These are phyloP conservation scores for Sextonia rubra DNA, from an alignment of 164 flowering plant genomes.

Conservation along the genomic window DNA sequence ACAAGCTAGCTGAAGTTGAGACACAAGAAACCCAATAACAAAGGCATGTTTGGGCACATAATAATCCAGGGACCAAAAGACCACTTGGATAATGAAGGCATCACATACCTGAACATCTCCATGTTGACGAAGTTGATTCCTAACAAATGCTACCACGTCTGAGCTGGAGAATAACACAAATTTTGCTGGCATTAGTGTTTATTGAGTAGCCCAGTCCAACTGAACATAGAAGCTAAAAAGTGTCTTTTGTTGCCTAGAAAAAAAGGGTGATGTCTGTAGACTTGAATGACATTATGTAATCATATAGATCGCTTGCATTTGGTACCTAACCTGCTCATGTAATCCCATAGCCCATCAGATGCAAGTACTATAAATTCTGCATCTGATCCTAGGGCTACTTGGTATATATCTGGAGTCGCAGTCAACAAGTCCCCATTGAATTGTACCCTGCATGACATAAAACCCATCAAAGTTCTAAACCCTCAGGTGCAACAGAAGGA, in stretches of 20 bases:
- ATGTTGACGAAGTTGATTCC: constrained; percentile 78
- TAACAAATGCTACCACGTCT: constrained; percentile 67
- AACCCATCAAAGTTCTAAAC: constrained; percentile 1
- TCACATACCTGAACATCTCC: constrained; percentile 81
- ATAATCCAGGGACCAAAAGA: not conserved
- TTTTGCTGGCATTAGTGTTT: no score
- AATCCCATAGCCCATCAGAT: constrained; percentile 98
- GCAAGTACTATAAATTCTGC: constrained; percentile 80
- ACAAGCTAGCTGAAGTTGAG: constrained; percentile 62
- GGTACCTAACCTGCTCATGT: constrained; percentile 63
- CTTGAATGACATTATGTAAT: not conserved
- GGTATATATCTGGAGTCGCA: constrained; percentile 69
- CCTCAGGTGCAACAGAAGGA: not conserved
- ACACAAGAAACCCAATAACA: not conserved
- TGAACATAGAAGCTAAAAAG: no score
- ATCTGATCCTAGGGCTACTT: constrained; percentile 65
- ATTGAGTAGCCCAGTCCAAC: no score
- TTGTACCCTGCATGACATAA: constrained; percentile 43
- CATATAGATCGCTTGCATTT: not conserved
- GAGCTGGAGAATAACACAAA: constrained; percentile 25
- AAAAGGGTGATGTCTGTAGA: no score
- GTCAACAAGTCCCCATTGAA: constrained; percentile 70
- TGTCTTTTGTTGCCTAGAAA: no score
- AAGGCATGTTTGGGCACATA: not conserved
- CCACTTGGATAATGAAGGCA: not conserved